These are phyloP conservation scores for Escallonia rubra DNA, from an alignment of 129 eudicot species.

Conservation along the genomic window DNA sequence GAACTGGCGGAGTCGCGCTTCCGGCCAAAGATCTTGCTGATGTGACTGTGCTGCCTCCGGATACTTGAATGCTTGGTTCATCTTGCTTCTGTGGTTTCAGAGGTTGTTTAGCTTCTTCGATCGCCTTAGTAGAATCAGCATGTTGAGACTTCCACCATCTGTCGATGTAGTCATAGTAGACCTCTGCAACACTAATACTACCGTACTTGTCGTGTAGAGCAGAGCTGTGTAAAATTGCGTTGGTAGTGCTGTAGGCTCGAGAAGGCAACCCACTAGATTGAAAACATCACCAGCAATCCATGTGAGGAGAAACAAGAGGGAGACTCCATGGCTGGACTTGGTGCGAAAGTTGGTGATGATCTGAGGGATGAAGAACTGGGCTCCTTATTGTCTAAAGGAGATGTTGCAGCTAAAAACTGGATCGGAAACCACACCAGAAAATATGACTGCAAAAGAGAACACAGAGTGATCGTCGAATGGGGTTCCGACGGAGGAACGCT, in stretches of 20 bases:
- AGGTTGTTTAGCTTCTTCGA: slow-evolving; percentile 54
- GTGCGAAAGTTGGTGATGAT: slow-evolving; percentile 86
- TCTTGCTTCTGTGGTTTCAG: slow-evolving; percentile 29
- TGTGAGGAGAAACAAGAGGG: slow-evolving; percentile 74
- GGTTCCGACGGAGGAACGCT: too few species aligned
- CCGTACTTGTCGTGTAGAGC: slow-evolving; percentile 85
- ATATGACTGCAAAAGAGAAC: too few species aligned
- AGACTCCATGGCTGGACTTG: slow-evolving; percentile 92
- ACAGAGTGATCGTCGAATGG: too few species aligned
- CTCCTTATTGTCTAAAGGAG: too few species aligned
- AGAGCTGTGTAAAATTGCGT: slow-evolving; percentile 92
- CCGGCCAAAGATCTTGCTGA: slow-evolving; percentile 98
- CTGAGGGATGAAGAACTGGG: too few species aligned
- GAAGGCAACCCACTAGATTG: slow-evolving; percentile 86
- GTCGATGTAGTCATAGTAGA: slow-evolving; percentile 76
- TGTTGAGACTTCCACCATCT: slow-evolving; percentile 34
- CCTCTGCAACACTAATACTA: slow-evolving; percentile 70
- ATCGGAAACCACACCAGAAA: too few species aligned
- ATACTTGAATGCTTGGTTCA: slow-evolving; percentile 31
- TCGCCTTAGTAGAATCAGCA: slow-evolving; percentile 26
- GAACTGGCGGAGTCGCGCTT: slow-evolving; percentile 73
- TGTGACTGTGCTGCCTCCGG: slow-evolving; percentile 23
- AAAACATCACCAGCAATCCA: slow-evolving; percentile 93
- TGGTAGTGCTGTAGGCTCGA: slow-evolving; percentile 96
- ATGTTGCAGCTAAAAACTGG: too few species aligned